phyloP scores from a whole-genome alignment of 2,329 filamentous ascomycete genomes.

The Colletotrichum sp. region DNA sequence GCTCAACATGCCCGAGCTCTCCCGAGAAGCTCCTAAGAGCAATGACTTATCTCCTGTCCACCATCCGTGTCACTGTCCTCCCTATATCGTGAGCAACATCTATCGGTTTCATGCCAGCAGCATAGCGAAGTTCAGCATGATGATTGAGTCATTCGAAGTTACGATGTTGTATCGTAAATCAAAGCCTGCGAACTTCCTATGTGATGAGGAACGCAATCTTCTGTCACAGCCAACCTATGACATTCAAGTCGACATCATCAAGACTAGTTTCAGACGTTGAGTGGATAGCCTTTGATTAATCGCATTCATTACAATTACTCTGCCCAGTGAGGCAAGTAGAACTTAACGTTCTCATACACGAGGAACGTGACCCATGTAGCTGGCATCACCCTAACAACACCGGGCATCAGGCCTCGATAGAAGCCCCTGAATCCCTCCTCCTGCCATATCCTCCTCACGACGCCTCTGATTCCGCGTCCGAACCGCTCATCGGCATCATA shows the following conservation, averaged over 20 bases:
- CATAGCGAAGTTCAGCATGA: too few relatives aligned
- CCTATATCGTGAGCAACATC: too few relatives aligned
- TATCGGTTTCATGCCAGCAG: too few relatives aligned
- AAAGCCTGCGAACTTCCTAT: neutral
- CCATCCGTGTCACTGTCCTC: too few relatives aligned
- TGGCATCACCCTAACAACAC: constrained; percentile 88
- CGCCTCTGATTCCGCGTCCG: constrained; percentile 72
- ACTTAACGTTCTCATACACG: constrained; percentile 93
- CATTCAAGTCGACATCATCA: neutral
- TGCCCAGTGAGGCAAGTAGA: constrained; percentile 59
- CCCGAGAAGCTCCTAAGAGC: too few relatives aligned
- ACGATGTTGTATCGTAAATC: too few relatives aligned
- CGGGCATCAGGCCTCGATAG: constrained; percentile 89
- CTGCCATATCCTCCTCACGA: constrained; percentile 74
- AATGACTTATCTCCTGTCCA: too few relatives aligned
- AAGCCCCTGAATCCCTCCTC: constrained; percentile 85
- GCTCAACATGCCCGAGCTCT: too few relatives aligned
- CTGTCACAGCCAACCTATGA: accelerated
- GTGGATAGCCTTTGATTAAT: neutral
- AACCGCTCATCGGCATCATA: constrained; percentile 82
- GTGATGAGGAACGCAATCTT: neutral
- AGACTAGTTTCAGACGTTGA: neutral
- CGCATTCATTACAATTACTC: neutral
- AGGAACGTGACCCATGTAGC: constrained; percentile 97
- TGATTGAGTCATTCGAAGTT: too few relatives aligned